These are phyloP conservation scores for Metschnikowia santaceciliae DNA, from an alignment of 805 yeast species.

Conservation along the genomic window DNA sequence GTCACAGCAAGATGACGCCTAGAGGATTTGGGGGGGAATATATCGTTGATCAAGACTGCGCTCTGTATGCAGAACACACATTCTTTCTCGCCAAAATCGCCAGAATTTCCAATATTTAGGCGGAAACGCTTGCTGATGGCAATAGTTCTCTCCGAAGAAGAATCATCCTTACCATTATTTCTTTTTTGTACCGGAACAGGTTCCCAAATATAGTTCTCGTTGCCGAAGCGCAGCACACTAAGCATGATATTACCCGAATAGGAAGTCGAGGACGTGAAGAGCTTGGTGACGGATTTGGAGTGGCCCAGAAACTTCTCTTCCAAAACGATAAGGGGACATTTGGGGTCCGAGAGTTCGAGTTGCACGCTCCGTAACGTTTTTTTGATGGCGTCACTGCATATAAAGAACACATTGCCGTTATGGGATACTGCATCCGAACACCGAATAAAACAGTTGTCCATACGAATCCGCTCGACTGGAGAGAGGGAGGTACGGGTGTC, in stretches of 20 bases:
- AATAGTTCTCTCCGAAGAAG: slow-evolving; percentile 10
- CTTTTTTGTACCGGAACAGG: slow-evolving; percentile 25
- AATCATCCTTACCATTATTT: background rate
- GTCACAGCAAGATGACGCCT: slow-evolving; percentile 32
- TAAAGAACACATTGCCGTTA: slow-evolving; percentile 15
- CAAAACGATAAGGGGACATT: slow-evolving; percentile 14
- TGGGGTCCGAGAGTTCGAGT: slow-evolving; percentile 14
- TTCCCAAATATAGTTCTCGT: slow-evolving; percentile 41
- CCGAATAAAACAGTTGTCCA: slow-evolving; percentile 4
- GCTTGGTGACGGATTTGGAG: slow-evolving; percentile 66
- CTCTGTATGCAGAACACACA: slow-evolving; percentile 22
- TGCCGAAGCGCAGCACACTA: slow-evolving; percentile 37
- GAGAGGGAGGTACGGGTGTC: background rate
- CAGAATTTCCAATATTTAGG: slow-evolving; percentile 16
- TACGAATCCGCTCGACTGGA: background rate
- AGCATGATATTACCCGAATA: slow-evolving; percentile 26
- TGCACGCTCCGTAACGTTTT: slow-evolving; percentile 28
- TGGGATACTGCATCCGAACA: slow-evolving; percentile 1
- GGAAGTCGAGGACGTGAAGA: slow-evolving; percentile 55
- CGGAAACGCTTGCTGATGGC: slow-evolving; percentile 33
- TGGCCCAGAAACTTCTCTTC: slow-evolving; percentile 75
- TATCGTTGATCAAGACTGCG: slow-evolving; percentile 33
- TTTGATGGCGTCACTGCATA: slow-evolving; percentile 37
- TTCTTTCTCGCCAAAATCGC: background rate
- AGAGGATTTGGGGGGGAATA: slow-evolving; percentile 9